Conservation (phyloP, 2,329 filamentous ascomycete species). For the Neofusicoccum sp. region DNA sequence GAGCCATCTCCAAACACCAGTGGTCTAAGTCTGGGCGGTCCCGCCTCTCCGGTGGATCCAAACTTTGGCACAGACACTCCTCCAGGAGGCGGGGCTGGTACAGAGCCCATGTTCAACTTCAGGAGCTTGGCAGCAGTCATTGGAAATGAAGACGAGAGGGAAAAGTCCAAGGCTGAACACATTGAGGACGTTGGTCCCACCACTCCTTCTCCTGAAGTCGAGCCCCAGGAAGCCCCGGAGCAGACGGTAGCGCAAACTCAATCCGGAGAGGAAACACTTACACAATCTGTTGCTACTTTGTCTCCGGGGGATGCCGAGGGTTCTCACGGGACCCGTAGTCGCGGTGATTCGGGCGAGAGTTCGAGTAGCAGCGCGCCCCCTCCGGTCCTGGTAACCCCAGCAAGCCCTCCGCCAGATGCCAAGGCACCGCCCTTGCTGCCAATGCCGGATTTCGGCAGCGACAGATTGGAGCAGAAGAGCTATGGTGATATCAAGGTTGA, state of each 20-base stretch:
- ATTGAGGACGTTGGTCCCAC: constrained; percentile 11
- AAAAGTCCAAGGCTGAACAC: constrained; percentile 8
- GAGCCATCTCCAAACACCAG: constrained; percentile 55
- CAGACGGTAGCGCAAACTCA: not conserved
- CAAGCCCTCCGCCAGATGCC: not conserved
- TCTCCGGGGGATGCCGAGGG: not conserved
- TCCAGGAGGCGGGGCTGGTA: constrained; percentile 50
- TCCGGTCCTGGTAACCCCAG: not conserved
- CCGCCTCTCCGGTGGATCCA: constrained; percentile 50
- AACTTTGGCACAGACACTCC: constrained; percentile 49
- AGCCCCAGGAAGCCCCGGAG: not conserved
- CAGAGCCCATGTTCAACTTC: constrained; percentile 89
- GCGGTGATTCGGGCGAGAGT: constrained; percentile 15
- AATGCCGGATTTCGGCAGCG: constrained; percentile 6
- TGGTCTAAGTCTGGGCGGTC: constrained; percentile 36
- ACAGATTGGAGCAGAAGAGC: not conserved
- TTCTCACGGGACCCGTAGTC: not conserved
- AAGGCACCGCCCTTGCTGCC: not conserved
- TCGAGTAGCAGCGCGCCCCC: constrained; percentile 5
- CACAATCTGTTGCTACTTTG: not conserved
- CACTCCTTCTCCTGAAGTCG: not conserved
- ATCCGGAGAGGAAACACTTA: not conserved
- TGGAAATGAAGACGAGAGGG: constrained; percentile 14
- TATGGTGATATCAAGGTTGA: not conserved
- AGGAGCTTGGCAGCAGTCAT: constrained; percentile 83